phyloP scores from a whole-genome alignment of 2,329 filamentous ascomycete genomes.

The Colletotrichum horii region DNA sequence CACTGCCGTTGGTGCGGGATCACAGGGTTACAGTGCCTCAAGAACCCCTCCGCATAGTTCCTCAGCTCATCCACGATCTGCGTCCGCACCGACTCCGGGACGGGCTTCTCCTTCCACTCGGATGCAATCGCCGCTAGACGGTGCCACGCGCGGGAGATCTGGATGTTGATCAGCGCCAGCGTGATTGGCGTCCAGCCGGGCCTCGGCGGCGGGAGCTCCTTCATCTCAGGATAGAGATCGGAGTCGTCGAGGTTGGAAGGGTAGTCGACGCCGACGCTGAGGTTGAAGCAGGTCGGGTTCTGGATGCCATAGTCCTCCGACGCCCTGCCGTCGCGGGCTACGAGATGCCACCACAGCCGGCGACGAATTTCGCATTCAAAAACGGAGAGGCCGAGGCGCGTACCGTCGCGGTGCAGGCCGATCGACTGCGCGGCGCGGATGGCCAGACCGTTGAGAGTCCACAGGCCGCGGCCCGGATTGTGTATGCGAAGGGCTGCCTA shows the following conservation, averaged over 20 bases:
- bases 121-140: slow-evolving; percentile 26
- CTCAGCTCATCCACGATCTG: slow-evolving; percentile 47
- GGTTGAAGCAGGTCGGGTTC: slow-evolving; percentile 8
- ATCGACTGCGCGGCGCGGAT: slow-evolving; percentile 54
- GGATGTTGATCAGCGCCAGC: slow-evolving; percentile 57
- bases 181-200: slow-evolving; percentile 64
- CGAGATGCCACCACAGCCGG: slow-evolving; percentile 61
- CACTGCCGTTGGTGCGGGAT: slow-evolving; percentile 48
- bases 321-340: slow-evolving; percentile 55
- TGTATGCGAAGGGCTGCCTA: slow-evolving; percentile 35
- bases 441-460: slow-evolving; percentile 47
- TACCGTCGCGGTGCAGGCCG: slow-evolving; percentile 54
- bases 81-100: slow-evolving; percentile 38
- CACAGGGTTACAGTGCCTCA: slow-evolving; percentile 56
- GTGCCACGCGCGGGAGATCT: slow-evolving; percentile 42
- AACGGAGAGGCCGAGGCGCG: slow-evolving; percentile 31
- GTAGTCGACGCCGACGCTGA: slow-evolving; percentile 54
- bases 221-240: slow-evolving; percentile 54
- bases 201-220: slow-evolving; percentile 49
- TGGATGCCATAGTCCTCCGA: slow-evolving; percentile 61
- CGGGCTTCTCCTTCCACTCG: slow-evolving; percentile 6
- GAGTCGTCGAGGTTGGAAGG: slow-evolving; percentile 62
- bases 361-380: slow-evolving; percentile 61
- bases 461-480: slow-evolving; percentile 38
- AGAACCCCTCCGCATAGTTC: slow-evolving; percentile 49